A percentile compares a stretch with the other conserved stretches of the same genome.
Conservation (phyloP, 768 basidiomycete genomes). For the Naganishia kalamii region DNA sequence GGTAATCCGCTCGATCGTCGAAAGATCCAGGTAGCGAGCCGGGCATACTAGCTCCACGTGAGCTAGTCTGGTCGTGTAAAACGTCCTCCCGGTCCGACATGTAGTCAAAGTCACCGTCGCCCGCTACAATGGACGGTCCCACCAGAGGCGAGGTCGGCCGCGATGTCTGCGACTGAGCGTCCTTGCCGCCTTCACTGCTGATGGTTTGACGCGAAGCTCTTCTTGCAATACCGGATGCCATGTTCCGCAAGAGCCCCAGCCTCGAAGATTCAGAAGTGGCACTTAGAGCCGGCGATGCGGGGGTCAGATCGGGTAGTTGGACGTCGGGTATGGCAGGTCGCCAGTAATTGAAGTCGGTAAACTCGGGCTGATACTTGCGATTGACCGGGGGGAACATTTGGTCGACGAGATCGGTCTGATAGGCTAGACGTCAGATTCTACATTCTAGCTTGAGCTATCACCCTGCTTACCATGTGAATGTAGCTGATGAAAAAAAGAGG, state of each 20-base stretch:
- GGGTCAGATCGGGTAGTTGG: constrained; percentile 52
- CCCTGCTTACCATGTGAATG: constrained; percentile 71
- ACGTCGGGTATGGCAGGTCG: constrained; percentile 70
- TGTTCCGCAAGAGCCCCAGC: constrained; percentile 24
- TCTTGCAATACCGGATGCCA: constrained; percentile 37
- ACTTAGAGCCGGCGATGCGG: constrained; percentile 87
- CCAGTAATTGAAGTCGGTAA: constrained; percentile 97
- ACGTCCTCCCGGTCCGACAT: constrained; percentile 27
- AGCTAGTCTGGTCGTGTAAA: constrained; percentile 12
- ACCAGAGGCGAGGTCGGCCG: constrained; percentile 61
- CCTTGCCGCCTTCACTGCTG: constrained; percentile 25
- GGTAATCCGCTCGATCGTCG: constrained; percentile 21
- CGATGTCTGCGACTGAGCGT: constrained; percentile 35
- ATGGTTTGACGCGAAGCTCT: constrained; percentile 39
- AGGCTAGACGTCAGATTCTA: background rate
- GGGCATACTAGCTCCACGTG: constrained; percentile 23
- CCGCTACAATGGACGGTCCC: constrained; percentile 69
- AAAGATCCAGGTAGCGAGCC: constrained; percentile 20
- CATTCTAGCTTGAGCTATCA: background rate
- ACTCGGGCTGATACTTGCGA: constrained; percentile 77
- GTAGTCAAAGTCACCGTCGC: constrained; percentile 62
- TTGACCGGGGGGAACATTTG: constrained; percentile 98
- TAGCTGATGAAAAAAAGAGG: constrained; percentile 48
- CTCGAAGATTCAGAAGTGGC: constrained; percentile 80
- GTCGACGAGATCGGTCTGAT: constrained; percentile 84